Evolutionary conservation across 768 basidiomycete species (phyloP), one percentile per base, ranked within the genome.

Genomic region (Mycena galopus): DNA sequence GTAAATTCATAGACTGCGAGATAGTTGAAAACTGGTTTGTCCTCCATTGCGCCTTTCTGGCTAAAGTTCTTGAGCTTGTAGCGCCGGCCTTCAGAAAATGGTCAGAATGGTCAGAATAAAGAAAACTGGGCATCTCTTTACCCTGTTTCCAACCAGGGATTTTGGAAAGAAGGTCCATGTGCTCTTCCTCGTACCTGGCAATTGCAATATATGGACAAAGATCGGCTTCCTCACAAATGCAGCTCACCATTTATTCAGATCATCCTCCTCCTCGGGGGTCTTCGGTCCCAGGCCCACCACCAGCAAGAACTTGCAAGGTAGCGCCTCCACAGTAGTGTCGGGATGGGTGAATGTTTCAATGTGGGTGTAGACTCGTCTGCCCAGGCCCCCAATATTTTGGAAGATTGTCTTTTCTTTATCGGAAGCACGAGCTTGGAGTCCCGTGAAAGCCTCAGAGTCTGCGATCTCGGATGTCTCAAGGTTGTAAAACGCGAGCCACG

Each of bases 1-100:
- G 77, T 73, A 27, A 77, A 78, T 9, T 82, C 81, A 74, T 85
- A 81, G n/a, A 84, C 33, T 3, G 81, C 80, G 23, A 84, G 71
- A 59, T 83, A 84, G 55, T 81, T 81, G 73, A 67, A 73, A 7
- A 73, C 71, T 1, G 74, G 72, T 57, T 75, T 71, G 27, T 74
- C 72, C 14, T 67, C 32, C 53, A 51, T 71, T 44, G 58, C 55
- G 25, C 74, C 73, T 14, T 59, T 71, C 21, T 79, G 59, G 44
- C 77, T 72, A 37, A 63, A 73, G 12, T 75, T 71, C 33, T 78
- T 58, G 11, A 84, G 69, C 39, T 78, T 77, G 77, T 74, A 85
- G 30, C 84, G 75, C 50, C 81, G 72, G 19, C 75, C 77, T 53
- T n/a, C n/a, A n/a, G n/a, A n/a, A n/a, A n/a, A n/a, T n/a, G n/a